Conservation (phyloP, 495 filamentous ascomycete species). For the Astrothelium macrocarpum region DNA sequence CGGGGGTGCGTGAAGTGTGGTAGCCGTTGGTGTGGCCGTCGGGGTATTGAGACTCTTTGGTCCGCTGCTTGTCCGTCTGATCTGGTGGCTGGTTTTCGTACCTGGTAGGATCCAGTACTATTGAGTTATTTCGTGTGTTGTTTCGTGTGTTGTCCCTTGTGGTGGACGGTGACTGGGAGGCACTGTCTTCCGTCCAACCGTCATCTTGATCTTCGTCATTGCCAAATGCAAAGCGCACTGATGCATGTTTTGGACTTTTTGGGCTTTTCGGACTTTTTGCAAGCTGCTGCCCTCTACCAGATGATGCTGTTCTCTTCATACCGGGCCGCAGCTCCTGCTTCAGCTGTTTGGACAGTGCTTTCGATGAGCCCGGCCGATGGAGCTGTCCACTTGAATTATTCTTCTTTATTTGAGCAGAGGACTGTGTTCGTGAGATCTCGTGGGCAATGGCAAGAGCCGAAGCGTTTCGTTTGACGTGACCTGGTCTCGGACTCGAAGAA, state of each 20-base stretch:
- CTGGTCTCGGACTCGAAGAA: constrained; percentile 22
- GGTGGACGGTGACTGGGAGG: constrained; percentile 34
- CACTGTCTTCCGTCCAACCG: constrained; percentile 36
- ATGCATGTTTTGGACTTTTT: not conserved
- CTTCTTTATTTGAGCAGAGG: constrained; percentile 6
- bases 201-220: constrained; percentile 24
- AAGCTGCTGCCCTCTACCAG: not conserved
- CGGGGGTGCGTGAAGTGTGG: constrained; percentile 18
- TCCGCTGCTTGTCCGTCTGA: not conserved
- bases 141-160: constrained; percentile 33
- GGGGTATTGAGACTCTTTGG: not conserved
- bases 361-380: not conserved
- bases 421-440: not conserved
- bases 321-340: not conserved
- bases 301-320: not conserved
- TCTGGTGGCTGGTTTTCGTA: not conserved
- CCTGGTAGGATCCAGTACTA: not conserved
- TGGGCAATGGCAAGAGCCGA: constrained; percentile 23
- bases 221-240: not conserved
- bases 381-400: constrained; percentile 10
- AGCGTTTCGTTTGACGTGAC: constrained; percentile 28
- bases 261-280: not conserved
- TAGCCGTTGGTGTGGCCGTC: constrained; percentile 3
- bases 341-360: constrained; percentile 1
- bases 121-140: constrained; percentile 24